phyloP scores from a whole-genome alignment of 2,329 filamentous ascomycete genomes.

The Neonectria hederae region DNA sequence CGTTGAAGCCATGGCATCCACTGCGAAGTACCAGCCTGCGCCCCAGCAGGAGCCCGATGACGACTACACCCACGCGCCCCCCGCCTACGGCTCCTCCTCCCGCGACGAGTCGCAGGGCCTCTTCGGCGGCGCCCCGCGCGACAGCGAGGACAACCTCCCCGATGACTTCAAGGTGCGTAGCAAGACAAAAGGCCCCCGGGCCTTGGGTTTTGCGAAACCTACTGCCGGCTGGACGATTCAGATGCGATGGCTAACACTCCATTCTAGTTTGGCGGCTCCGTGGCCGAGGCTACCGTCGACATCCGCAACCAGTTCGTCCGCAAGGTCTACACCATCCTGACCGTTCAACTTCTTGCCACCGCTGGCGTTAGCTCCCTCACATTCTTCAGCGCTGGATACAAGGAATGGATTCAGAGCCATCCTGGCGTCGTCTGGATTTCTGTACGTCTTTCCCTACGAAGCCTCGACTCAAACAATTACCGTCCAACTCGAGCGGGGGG shows the following conservation, averaged over 20 bases:
- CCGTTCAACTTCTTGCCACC: constrained; percentile 90
- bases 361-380: constrained; percentile 82
- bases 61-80: constrained; percentile 82
- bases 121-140: constrained; percentile 74
- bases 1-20: constrained; percentile 70
- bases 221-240: background rate
- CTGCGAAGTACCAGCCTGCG: constrained; percentile 83
- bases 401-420: constrained; percentile 85
- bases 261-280: constrained; percentile 83
- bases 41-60: constrained; percentile 84
- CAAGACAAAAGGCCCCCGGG: background rate
- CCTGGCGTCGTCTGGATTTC: constrained; percentile 87
- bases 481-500: background rate
- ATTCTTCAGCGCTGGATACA: constrained; percentile 85
- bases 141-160: constrained; percentile 89
- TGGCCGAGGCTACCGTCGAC: constrained; percentile 92
- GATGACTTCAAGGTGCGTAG: constrained; percentile 89
- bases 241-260: constrained; percentile 26
- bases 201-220: background rate
- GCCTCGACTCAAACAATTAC: background rate
- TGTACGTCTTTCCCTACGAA: constrained; percentile 52
- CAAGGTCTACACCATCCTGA: constrained; percentile 98
- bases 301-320: constrained; percentile 97
- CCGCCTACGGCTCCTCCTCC: constrained; percentile 74
- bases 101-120: constrained; percentile 66